These are phyloP conservation scores for Gleditsia sinensis DNA, from an alignment of 306 rosid species.

Conservation along the genomic window DNA sequence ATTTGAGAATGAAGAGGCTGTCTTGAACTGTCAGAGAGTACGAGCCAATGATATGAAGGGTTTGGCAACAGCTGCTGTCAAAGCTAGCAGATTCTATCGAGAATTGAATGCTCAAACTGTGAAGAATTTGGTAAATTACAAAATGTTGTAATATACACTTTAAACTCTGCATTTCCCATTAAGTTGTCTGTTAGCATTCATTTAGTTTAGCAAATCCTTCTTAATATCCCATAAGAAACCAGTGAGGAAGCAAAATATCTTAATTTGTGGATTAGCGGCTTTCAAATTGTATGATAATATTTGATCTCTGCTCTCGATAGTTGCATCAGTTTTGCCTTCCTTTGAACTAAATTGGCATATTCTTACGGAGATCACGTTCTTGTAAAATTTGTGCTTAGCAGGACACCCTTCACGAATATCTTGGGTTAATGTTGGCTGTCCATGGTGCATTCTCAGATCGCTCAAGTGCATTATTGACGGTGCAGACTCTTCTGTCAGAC, in stretches of 20 bases:
- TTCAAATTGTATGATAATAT: background rate
- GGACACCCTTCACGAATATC: conserved; percentile 88
- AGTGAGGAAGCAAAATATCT: background rate
- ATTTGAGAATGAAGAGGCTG: conserved; percentile 85
- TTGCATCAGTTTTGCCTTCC: background rate
- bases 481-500: conserved; percentile 89
- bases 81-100: conserved; percentile 87
- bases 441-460: conserved; percentile 90
- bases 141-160: conserved; percentile 17
- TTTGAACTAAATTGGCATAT: conserved; percentile 6
- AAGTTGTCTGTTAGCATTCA: background rate
- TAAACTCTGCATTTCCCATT: background rate
- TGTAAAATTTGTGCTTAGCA: conserved; percentile 42
- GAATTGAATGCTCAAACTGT: conserved; percentile 92
- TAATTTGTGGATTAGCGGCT: background rate
- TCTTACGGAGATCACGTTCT: background rate
- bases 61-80: conserved; percentile 92
- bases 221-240: background rate
- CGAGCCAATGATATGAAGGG: conserved; percentile 81
- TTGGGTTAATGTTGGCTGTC: conserved; percentile 88
- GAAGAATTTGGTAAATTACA: conserved; percentile 76
- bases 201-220: background rate
- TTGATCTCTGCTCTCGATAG: conserved; percentile 11
- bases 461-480: conserved; percentile 82
- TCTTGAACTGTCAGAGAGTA: conserved; percentile 64